Evolutionary conservation across 768 basidiomycete species (phyloP).

Genomic region (Boletales sp.): DNA sequence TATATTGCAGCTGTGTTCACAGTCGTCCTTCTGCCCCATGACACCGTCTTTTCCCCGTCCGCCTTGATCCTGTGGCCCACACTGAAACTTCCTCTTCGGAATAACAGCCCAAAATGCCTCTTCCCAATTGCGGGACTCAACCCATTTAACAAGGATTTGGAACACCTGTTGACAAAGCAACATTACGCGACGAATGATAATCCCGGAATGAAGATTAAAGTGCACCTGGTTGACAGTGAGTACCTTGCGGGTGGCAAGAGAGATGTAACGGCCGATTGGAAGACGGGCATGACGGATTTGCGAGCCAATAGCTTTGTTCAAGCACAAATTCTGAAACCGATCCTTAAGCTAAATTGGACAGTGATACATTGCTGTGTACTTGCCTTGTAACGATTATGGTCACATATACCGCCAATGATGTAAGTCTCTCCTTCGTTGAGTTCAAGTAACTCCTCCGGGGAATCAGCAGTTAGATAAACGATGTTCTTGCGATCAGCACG

Average conservation of each 20-base stretch:
- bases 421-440: constrained; percentile 84
- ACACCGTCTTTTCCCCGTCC: constrained; percentile 5
- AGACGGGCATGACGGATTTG: constrained; percentile 83
- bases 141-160: constrained; percentile 88
- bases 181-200: not conserved
- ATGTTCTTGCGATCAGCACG: constrained; percentile 46
- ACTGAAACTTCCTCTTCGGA: constrained; percentile 84
- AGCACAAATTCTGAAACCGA: constrained; percentile 71
- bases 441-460: constrained; percentile 79
- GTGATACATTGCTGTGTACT: not conserved
- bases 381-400: constrained; percentile 96
- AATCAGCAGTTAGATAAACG: constrained; percentile 94
- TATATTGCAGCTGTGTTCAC: not conserved
- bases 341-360: not conserved
- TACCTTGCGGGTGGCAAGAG: constrained; percentile 88
- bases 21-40: not conserved
- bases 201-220: not conserved
- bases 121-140: constrained; percentile 84
- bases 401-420: constrained; percentile 93
- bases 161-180: constrained; percentile 48
- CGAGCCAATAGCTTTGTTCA: constrained; percentile 75
- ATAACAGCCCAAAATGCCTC: constrained; percentile 84
- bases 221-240: constrained; percentile 89
- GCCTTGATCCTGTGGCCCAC: constrained; percentile 14
- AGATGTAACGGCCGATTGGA: constrained; percentile 90